Percentiles rank a stretch among this genome's conserved stretches.
Conservation (phyloP, 306 rosid genomes). For the Hippophae gyantsensis region DNA sequence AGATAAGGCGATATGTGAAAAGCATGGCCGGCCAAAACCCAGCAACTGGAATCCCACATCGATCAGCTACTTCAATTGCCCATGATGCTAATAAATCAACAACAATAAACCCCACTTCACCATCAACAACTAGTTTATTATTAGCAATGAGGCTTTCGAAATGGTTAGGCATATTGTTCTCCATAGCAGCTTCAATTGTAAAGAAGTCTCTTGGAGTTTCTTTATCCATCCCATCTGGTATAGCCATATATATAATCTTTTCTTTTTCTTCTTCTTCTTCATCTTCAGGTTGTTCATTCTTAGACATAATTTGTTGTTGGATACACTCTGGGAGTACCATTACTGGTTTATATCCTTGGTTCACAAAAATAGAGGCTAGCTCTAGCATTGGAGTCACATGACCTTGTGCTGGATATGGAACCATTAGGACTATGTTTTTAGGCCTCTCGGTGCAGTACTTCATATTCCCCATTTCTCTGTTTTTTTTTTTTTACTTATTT, state of each 20-base stretch:
- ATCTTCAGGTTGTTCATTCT: too few species aligned
- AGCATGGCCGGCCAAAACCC: constrained; percentile 96
- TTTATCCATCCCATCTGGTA: constrained; percentile 32
- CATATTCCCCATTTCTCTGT: constrained; percentile 15
- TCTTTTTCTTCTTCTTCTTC: background rate
- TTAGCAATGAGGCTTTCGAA: constrained; percentile 29
- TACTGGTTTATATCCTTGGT: constrained; percentile 35
- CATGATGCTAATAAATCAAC: constrained; percentile 74
- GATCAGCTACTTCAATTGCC: constrained; percentile 47
- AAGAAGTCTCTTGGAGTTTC: constrained; percentile 47
- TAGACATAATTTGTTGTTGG: constrained; percentile 22
- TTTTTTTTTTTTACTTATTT: background rate
- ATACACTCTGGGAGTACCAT: constrained; percentile 41
- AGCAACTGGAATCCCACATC: constrained; percentile 28
- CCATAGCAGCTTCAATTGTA: constrained; percentile 50
- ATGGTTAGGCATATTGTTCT: constrained; percentile 40
- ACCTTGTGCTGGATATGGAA: constrained; percentile 92
- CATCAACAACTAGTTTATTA: constrained; percentile 9
- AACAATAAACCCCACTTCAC: constrained; percentile 39
- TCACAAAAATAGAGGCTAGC: constrained; percentile 36
- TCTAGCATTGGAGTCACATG: constrained; percentile 78
- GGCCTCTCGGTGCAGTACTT: constrained; percentile 21
- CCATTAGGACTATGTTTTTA: constrained; percentile 31
- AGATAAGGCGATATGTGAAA: constrained; percentile 43
- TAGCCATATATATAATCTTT: constrained; percentile 20